These are phyloP conservation scores for Canavalia gladiata DNA, from an alignment of 306 rosid species.

Conservation along the genomic window DNA sequence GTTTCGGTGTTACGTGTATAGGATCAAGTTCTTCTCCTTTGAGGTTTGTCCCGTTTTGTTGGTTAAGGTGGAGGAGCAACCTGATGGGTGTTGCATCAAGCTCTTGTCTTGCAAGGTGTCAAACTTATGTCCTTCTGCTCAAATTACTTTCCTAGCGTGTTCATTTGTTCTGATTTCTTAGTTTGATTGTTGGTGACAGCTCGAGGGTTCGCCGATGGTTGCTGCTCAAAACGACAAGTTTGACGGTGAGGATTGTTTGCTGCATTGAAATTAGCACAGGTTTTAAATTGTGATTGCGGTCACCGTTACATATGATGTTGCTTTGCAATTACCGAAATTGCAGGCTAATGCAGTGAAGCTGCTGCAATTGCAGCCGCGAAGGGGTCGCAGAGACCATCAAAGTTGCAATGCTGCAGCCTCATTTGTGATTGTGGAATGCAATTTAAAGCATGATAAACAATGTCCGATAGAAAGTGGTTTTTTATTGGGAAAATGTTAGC, in stretches of 20 bases:
- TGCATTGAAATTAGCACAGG: not conserved
- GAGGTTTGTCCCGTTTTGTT: conserved; percentile 94
- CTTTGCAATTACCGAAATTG: too few species aligned
- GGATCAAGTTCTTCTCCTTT: conserved; percentile 78
- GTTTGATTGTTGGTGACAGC: conserved; percentile 57
- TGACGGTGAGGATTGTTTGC: conserved; percentile 64
- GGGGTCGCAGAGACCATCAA: not conserved
- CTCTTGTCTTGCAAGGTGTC: conserved; percentile 93
- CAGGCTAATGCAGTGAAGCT: not conserved
- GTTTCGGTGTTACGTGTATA: conserved; percentile 88
- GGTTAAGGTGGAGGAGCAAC: conserved; percentile 85
- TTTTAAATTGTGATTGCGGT: too few species aligned
- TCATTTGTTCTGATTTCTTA: conserved; percentile 39
- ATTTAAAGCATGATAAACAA: not conserved
- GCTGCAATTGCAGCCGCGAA: not conserved
- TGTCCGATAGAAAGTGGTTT: not conserved
- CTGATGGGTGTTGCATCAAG: conserved; percentile 87
- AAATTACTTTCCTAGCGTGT: not conserved
- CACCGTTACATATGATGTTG: too few species aligned
- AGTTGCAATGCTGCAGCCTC: not conserved
- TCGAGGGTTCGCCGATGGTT: conserved; percentile 87
- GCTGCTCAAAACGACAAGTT: conserved; percentile 94
- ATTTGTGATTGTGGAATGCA: not conserved
- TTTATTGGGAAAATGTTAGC: not conserved
- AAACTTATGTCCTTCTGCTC: not conserved